phyloP scores from a whole-genome alignment of 2,329 filamentous ascomycete species.

The Teratosphaeria viscida region DNA sequence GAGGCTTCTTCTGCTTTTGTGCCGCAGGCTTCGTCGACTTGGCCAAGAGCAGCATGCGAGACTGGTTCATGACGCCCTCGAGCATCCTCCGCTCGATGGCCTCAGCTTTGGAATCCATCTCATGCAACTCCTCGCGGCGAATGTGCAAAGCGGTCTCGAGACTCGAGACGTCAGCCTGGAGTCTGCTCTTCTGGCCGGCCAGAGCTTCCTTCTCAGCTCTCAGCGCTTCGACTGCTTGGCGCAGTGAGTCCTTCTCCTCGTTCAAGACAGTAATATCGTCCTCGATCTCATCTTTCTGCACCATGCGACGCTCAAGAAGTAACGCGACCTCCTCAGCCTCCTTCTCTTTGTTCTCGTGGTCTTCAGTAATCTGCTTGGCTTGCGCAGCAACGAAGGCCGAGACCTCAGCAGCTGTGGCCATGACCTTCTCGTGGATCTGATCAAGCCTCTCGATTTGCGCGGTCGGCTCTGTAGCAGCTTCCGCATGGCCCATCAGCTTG shows the following conservation, averaged over 20 bases:
- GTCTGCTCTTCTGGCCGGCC: conserved; percentile 63
- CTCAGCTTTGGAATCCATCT: conserved; percentile 85
- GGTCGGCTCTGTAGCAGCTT: conserved; percentile 58
- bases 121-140: conserved; percentile 77
- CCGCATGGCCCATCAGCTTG: conserved; percentile 51
- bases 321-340: conserved; percentile 70
- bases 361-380: conserved; percentile 61
- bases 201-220: conserved; percentile 65
- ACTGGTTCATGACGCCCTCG: conserved; percentile 93
- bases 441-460: conserved; percentile 73
- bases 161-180: conserved; percentile 78
- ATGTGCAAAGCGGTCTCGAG: conserved; percentile 83
- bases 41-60: conserved; percentile 73
- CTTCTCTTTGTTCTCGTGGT: conserved; percentile 68
- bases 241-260: conserved; percentile 36
- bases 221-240: conserved; percentile 47
- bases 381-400: conserved; percentile 71
- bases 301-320: conserved; percentile 65
- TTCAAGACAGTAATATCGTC: conserved; percentile 36
- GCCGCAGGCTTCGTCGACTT: conserved; percentile 40
- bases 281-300: conserved; percentile 52
- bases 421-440: conserved; percentile 78
- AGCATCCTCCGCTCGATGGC: conserved; percentile 83
- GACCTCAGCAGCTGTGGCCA: conserved; percentile 73
- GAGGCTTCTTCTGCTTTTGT: conserved; percentile 28